Evolutionary conservation across 2,329 filamentous ascomycete genomes (phyloP).

Genomic region (Talaromyces rugulosus): DNA sequence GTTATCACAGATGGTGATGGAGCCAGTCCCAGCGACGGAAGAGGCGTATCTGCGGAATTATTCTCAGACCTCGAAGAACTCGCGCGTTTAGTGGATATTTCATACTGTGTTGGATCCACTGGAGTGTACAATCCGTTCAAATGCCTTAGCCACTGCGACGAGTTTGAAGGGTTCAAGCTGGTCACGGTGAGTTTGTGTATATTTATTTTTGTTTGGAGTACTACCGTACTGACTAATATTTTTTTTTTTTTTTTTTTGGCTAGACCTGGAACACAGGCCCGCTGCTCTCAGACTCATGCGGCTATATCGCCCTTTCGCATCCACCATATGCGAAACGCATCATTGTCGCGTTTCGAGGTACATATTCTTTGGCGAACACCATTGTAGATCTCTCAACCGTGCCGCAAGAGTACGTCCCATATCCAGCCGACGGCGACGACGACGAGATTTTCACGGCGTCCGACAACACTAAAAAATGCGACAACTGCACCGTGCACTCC

Average conservation of each 20-base stretch:
- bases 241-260: too few relatives aligned
- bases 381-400: slow-evolving; percentile 85
- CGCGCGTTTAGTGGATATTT: slow-evolving; percentile 86
- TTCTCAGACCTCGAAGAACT: slow-evolving; percentile 82
- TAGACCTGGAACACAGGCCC: slow-evolving; percentile 85
- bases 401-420: slow-evolving; percentile 87
- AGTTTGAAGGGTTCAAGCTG: slow-evolving; percentile 77
- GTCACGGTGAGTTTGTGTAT: slow-evolving; percentile 46
- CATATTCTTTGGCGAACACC: slow-evolving; percentile 89
- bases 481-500: slow-evolving; percentile 86
- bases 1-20: not conserved
- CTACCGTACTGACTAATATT: not conserved
- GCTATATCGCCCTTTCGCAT: slow-evolving; percentile 88
- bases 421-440: slow-evolving; percentile 54
- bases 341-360: slow-evolving; percentile 86
- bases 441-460: not conserved
- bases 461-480: slow-evolving; percentile 56
- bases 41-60: slow-evolving; percentile 55
- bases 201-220: not conserved
- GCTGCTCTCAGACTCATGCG: slow-evolving; percentile 83
- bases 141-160: slow-evolving; percentile 77
- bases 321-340: slow-evolving; percentile 57
- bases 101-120: slow-evolving; percentile 84
- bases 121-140: slow-evolving; percentile 79
- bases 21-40: not conserved